Evolutionary conservation across 228 moss, liverwort and hornwort species (phyloP).

Genomic region (Sphagnum fallax): DNA sequence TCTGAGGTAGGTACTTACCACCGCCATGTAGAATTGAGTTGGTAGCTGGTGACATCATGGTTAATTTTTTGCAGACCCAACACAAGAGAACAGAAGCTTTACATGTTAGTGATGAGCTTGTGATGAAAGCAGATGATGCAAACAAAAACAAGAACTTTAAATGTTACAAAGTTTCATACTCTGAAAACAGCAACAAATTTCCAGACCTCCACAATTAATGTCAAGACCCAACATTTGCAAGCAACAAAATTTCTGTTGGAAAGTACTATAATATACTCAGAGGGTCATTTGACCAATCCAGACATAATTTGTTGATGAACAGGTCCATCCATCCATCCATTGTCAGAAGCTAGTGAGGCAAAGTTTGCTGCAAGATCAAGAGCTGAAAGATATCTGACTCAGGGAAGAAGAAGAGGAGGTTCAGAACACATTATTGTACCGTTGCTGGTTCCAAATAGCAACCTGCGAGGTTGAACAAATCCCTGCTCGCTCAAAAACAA

Average conservation of each 20-base stretch:
- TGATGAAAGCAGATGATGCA: background rate
- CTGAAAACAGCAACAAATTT: too few species aligned
- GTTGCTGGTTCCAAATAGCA: slow-evolving; percentile 88
- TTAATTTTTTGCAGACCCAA: background rate
- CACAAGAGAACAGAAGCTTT: background rate
- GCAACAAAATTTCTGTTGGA: too few species aligned
- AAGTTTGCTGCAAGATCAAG: too few species aligned
- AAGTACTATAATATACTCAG: too few species aligned
- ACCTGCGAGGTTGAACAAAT: slow-evolving; percentile 74
- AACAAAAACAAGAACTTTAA: too few species aligned
- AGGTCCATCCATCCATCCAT: background rate
- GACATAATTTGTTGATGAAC: background rate
- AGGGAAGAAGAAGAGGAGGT: background rate
- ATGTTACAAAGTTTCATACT: too few species aligned
- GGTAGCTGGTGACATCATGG: slow-evolving; percentile 42
- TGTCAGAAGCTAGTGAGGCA: background rate
- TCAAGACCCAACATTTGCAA: too few species aligned
- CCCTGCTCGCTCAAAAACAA: slow-evolving; percentile 24
- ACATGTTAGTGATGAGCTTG: background rate
- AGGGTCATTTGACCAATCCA: too few species aligned
- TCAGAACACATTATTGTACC: slow-evolving; percentile 11
- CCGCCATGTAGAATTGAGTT: slow-evolving; percentile 91
- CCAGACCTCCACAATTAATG: too few species aligned
- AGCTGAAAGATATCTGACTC: too few species aligned
- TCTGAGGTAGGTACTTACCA: slow-evolving; percentile 23